Base-by-base conservation (phyloP, 768 basidiomycete genomes). In the Mycena galericulata region DNA sequence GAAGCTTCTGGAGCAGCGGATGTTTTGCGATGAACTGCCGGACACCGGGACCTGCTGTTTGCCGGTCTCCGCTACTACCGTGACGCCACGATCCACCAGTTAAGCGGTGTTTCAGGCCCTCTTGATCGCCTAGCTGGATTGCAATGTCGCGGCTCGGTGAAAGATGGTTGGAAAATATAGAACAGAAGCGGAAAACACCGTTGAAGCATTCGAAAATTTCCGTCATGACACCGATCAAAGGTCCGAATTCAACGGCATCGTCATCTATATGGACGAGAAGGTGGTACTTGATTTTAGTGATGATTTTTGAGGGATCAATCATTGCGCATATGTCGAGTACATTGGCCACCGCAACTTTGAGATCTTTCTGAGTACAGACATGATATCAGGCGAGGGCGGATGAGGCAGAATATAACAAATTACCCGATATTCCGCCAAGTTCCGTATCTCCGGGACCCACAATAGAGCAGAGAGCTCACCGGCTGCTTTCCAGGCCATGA, bases 391-490 rank as follows among this genome's bases (percentile, higher is more conserved):
- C n/a, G n/a, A 60, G 74, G 74, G 12, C 58, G 12, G 38, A 38
- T 20, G 38, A 18, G 26, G 49, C n/a, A 51, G 72, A 12, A 17
- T 11, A 29, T 9, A 27, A 30, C 4, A 50, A 14, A 73, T 30
- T 62, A 79, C 79, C 22, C 80, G 67, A 72, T 85, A 86, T n/a
- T 72, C 43, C 3, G 81, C 74, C 14, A 74, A 70, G 50, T 85
- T 72, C 0, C 64, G 45, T 22, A 86, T 86, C 65, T 79, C 76
- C 0, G 78, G 77, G 6, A 84, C 70, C 86, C 85, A 87, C 0
- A 86, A 67, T 1, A 84, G 73, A 0, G 82, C 80, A 0, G 77
- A 51, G 0, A 86, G 77, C 20, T 78, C 73, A 0, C 81, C 82
- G 20, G 80, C 70, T 0, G 80, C 73, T 12, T 76, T 76, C 46